Base-by-base conservation (phyloP, 441 rosid genomes). In the Sinapis alba region DNA sequence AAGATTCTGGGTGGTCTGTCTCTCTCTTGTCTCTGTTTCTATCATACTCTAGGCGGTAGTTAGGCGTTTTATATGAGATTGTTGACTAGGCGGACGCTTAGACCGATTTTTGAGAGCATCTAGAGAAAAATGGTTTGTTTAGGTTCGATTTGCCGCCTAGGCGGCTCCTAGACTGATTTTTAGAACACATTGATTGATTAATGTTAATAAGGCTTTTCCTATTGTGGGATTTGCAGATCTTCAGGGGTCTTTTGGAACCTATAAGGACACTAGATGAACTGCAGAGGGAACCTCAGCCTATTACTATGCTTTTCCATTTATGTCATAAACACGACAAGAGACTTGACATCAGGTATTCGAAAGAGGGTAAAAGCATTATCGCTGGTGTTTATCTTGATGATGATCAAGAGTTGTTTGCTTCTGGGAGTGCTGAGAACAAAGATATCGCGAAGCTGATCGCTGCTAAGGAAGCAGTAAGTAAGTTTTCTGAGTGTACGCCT, bases 251-350 rank as follows among this genome's bases (percentile, higher is more conserved):
- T 16, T 73, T 91, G 76, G 93, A 94, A 84, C 97, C 98, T 0
- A 82, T 91, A 50, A 62, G 84, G 56, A 88, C 88, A 4, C 77
- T 71, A 0, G 87, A 87, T 21, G 92, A 85, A 51, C 36, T 94
- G 84, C 81, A 80, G 81, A 73, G 58, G 34, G 84, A 88, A 32
- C 98, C 96, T 9, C 97, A 91, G 56, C 98, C 98, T 0, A 86
- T 94, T 34, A 76, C 89, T 2, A 47, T 71, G 80, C 81, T 94
- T 65, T 88, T 81, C 69, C 78, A 84, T 56, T 6, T 83, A n/a
- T 91, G 98, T 72, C 92, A 94, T 59, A 89, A 86, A 78, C 84
- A 82, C 7, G 87, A 91, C 18, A 87, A 88, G 81, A 75, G 68
- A 4, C 78, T 90, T 3, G 77, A 85, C 12, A 79, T 94, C 61